phyloP scores from a whole-genome alignment of 2,329 filamentous ascomycete species.

The Zalaria sp. region DNA sequence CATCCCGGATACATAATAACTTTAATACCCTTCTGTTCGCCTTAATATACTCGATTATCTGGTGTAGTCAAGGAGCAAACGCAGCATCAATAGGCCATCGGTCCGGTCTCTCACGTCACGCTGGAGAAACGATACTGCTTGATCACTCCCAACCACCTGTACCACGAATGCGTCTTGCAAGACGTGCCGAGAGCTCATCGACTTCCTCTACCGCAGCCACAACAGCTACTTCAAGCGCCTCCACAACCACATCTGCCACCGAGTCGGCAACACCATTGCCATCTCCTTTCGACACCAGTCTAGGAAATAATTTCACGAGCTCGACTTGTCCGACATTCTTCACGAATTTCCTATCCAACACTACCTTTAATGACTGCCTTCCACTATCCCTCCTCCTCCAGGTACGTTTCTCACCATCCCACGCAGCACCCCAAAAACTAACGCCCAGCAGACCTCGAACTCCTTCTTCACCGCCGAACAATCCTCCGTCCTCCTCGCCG shows the following conservation, averaged over 20 bases:
- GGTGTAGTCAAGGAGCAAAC: background rate
- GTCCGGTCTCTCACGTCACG: background rate
- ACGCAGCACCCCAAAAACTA: slow-evolving; percentile 1
- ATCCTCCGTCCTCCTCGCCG: slow-evolving; percentile 57
- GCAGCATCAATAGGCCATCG: background rate
- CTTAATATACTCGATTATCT: slow-evolving; percentile 1
- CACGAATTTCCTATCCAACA: slow-evolving; percentile 47
- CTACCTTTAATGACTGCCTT: slow-evolving; percentile 59
- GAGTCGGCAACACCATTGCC: slow-evolving; percentile 16
- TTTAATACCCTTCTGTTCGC: background rate
- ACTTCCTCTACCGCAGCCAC: slow-evolving; percentile 1
- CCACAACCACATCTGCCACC: background rate
- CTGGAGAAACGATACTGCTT: slow-evolving; percentile 2
- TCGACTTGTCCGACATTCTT: slow-evolving; percentile 53
- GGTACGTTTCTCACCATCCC: slow-evolving; percentile 31
- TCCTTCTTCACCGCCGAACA: slow-evolving; percentile 71
- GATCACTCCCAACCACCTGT: slow-evolving; percentile 4
- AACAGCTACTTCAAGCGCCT: background rate
- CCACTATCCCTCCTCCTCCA: slow-evolving; percentile 74
- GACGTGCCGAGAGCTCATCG: slow-evolving; percentile 2
- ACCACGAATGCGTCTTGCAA: slow-evolving; percentile 1
- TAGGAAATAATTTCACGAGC: slow-evolving; percentile 38
- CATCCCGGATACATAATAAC: background rate
- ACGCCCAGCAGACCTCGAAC: slow-evolving; percentile 51
- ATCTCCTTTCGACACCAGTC: slow-evolving; percentile 30